Evolutionary conservation across 371 early-diverging fungal genomes (phyloP).

Genomic region (Mucor indicus): DNA sequence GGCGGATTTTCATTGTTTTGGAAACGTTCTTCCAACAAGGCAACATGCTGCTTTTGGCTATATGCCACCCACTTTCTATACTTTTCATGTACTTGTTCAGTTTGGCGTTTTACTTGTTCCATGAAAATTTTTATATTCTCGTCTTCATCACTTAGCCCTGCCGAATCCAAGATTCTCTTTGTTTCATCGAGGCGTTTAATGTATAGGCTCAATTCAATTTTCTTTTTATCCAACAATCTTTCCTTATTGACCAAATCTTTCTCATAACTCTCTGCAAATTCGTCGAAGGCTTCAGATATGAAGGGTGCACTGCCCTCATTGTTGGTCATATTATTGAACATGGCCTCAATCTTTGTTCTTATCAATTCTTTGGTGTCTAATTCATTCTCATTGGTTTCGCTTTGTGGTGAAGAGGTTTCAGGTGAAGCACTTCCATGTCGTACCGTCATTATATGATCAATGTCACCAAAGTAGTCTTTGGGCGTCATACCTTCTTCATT

Average conservation of each 20-base stretch:
- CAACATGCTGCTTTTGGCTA: constrained; percentile 11
- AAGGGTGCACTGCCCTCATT: constrained; percentile 7
- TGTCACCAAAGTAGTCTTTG: constrained; percentile 44
- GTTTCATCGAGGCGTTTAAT: constrained; percentile 23
- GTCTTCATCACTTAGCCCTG: neutral
- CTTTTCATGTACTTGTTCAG: constrained; percentile 3
- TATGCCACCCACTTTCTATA: constrained; percentile 11
- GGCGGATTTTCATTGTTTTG: constrained; percentile 3
- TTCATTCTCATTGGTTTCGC: constrained; percentile 29
- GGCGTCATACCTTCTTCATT: constrained; percentile 71
- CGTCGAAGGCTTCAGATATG: constrained; percentile 33
- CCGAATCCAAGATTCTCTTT: constrained; percentile 7
- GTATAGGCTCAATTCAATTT: constrained; percentile 20
- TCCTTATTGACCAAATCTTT: constrained; percentile 24
- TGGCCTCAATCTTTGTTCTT: constrained; percentile 15
- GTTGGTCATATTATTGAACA: constrained; percentile 13
- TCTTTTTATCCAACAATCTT: constrained; percentile 21
- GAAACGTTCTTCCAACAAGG: neutral
- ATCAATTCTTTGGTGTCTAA: constrained; percentile 22
- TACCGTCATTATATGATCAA: constrained; percentile 13
- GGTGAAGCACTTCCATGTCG: neutral
- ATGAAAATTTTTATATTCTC: constrained; percentile 1
- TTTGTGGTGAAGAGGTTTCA: neutral
- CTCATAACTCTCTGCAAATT: constrained; percentile 34
- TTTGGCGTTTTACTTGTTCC: neutral